Percentiles rank a stretch among this genome's conserved stretches.
Evolutionary conservation across 1,139 yeast species (phyloP).

Genomic region (Casaregolazyma lundiana): DNA sequence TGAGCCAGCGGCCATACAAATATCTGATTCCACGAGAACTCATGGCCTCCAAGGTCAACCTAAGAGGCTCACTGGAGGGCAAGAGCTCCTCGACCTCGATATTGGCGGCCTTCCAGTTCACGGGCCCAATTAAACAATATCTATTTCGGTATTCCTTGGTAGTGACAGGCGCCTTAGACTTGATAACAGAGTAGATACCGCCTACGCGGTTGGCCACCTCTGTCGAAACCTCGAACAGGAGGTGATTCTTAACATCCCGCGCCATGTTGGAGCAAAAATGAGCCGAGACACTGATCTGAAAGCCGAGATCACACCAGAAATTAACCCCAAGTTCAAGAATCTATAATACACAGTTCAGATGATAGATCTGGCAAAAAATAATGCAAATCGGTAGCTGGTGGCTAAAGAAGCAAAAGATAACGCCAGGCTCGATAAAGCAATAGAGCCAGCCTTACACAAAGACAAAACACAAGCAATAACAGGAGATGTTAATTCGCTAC

Average conservation of each 20-base stretch:
- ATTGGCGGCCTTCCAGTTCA: conserved; percentile 74
- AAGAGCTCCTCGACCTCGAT: conserved; percentile 88
- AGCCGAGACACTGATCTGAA: neutral
- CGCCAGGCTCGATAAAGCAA: too few species aligned
- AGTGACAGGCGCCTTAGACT: conserved; percentile 95
- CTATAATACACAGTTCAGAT: neutral
- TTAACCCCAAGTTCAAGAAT: neutral
- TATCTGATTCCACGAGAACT: conserved; percentile 72
- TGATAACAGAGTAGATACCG: conserved; percentile 93
- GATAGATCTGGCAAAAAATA: neutral
- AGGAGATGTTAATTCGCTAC: too few species aligned
- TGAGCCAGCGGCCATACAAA: conserved; percentile 93
- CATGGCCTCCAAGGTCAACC: conserved; percentile 52
- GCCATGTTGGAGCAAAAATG: conserved; percentile 16
- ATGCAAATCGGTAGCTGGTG: too few species aligned
- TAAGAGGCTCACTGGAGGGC: conserved; percentile 55
- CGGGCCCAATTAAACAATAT: conserved; percentile 83
- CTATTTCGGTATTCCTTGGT: conserved; percentile 89
- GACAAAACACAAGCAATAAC: too few species aligned
- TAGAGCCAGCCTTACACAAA: conserved; percentile 1
- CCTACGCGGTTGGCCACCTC: conserved; percentile 98
- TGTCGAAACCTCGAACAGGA: conserved; percentile 90
- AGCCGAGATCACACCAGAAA: too few species aligned
- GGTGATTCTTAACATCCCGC: conserved; percentile 60
- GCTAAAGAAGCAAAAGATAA: too few species aligned